These are phyloP conservation scores for Xylaria cubensis DNA, from an alignment of 495 filamentous ascomycete genomes.

Conservation along the genomic window DNA sequence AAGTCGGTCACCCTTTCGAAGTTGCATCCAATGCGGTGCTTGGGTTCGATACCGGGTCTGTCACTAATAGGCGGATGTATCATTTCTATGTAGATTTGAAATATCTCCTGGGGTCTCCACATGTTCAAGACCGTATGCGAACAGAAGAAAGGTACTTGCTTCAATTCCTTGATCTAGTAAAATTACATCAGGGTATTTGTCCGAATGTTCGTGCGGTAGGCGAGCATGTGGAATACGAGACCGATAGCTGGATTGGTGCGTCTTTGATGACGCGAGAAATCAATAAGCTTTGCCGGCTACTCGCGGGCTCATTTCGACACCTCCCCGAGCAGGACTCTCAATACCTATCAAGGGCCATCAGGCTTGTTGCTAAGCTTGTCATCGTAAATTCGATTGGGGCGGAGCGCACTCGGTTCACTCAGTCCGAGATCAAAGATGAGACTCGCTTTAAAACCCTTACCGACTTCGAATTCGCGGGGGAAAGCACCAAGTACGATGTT, in stretches of 20 bases:
- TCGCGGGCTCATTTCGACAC: conserved; percentile 83
- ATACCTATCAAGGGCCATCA: conserved; percentile 74
- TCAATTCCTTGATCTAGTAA: conserved; percentile 94
- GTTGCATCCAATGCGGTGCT: conserved; percentile 83
- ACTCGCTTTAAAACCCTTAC: conserved; percentile 77
- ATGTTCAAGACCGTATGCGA: conserved; percentile 83
- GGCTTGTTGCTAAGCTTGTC: conserved; percentile 74
- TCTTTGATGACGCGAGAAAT: conserved; percentile 94
- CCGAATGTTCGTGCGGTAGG: conserved; percentile 90
- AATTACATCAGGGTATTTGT: conserved; percentile 94
- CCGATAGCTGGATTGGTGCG: conserved; percentile 96
- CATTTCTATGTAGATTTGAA: conserved; percentile 95
- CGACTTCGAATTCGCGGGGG: conserved; percentile 79
- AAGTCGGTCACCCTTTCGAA: conserved; percentile 91
- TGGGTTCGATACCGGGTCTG: conserved; percentile 89
- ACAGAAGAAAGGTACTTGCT: conserved; percentile 84
- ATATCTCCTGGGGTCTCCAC: conserved; percentile 84
- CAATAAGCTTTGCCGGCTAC: conserved; percentile 86
- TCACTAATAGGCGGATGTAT: conserved; percentile 93
- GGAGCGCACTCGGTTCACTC: conserved; percentile 85
- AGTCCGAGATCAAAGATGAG: conserved; percentile 87
- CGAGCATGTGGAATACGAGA: conserved; percentile 98
- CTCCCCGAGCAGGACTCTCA: conserved; percentile 64
- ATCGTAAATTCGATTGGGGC: conserved; percentile 85
- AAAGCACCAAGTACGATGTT: conserved; percentile 66